Conservation (phyloP, 192 early-diverging fungal genomes). For the Coemansia sp. region DNA sequence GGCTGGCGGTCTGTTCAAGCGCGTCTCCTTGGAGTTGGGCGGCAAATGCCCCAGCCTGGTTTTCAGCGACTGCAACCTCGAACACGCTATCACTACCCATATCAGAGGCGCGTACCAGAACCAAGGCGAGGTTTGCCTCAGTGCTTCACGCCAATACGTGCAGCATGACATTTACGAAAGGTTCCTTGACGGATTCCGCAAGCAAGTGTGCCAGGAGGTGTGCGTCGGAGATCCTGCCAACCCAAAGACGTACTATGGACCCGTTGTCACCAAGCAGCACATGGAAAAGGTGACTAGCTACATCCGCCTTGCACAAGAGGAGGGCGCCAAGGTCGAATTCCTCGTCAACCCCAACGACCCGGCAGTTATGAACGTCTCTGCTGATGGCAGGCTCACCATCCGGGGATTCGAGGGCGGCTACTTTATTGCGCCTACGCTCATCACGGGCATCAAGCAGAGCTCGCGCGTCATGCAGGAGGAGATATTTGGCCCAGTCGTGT, state of each 20-base stretch:
- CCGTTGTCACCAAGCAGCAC: slow-evolving; percentile 69
- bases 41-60: slow-evolving; percentile 82
- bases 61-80: slow-evolving; percentile 73
- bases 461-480: slow-evolving; percentile 66
- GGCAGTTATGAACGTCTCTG: slow-evolving; percentile 32
- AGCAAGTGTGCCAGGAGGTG: slow-evolving; percentile 44
- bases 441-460: slow-evolving; percentile 54
- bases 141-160: slow-evolving; percentile 76
- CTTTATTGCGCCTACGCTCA: slow-evolving; percentile 77
- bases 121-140: slow-evolving; percentile 81
- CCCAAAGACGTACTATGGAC: slow-evolving; percentile 62
- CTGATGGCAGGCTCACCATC: slow-evolving; percentile 33
- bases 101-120: slow-evolving; percentile 65
- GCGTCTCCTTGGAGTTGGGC: slow-evolving; percentile 76
- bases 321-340: slow-evolving; percentile 61
- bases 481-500: slow-evolving; percentile 86
- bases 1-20: slow-evolving; percentile 69
- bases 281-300: slow-evolving; percentile 69
- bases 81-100: slow-evolving; percentile 65
- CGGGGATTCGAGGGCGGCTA: slow-evolving; percentile 63
- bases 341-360: slow-evolving; percentile 24
- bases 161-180: slow-evolving; percentile 62
- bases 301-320: slow-evolving; percentile 59
- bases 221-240: slow-evolving; percentile 70
- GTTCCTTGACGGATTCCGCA: slow-evolving; percentile 61